A percentile compares a stretch with the other conserved stretches of the same genome.
Evolutionary conservation across 2,329 filamentous ascomycete genomes (phyloP).

Genomic region (Geosmithia morbida): DNA sequence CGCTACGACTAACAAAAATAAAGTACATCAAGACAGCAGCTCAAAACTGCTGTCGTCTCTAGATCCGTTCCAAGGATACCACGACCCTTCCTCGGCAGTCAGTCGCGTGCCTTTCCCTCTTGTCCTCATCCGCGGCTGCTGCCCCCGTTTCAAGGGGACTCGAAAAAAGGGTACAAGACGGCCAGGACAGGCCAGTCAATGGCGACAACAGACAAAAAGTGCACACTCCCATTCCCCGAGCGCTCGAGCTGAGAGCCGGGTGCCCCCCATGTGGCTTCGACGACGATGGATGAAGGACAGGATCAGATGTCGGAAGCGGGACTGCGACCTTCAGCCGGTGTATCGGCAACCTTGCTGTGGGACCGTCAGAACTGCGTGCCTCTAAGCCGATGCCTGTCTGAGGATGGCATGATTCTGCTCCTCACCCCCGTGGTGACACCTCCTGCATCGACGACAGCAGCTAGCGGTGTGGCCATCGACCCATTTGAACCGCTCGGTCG

Average conservation of each 20-base stretch:
- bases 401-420: conserved; percentile 43
- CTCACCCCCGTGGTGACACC: conserved; percentile 42
- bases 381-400: conserved; percentile 26
- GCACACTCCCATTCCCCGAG: neutral
- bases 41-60: too few species aligned
- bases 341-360: conserved; percentile 17
- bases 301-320: neutral
- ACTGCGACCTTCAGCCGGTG: conserved; percentile 2
- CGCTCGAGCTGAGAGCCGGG: neutral
- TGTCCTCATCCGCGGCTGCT: too few species aligned
- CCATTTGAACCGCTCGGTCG: conserved; percentile 61
- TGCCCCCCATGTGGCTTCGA: neutral
- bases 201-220: neutral
- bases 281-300: conserved; percentile 1
- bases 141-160: too few species aligned
- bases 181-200: neutral
- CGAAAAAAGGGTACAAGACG: neutral
- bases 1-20: neutral
- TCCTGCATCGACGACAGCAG: conserved; percentile 18
- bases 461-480: conserved; percentile 31
- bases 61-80: too few species aligned
- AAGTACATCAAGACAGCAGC: too few species aligned
- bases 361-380: conserved; percentile 31
- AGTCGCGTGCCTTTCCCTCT: neutral
- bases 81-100: neutral